Evolutionary conservation across 176 grass and related monocot genomes (phyloP), one percentile per base, ranked within the genome.

Genomic region (Hsuehochloa calcarea): DNA sequence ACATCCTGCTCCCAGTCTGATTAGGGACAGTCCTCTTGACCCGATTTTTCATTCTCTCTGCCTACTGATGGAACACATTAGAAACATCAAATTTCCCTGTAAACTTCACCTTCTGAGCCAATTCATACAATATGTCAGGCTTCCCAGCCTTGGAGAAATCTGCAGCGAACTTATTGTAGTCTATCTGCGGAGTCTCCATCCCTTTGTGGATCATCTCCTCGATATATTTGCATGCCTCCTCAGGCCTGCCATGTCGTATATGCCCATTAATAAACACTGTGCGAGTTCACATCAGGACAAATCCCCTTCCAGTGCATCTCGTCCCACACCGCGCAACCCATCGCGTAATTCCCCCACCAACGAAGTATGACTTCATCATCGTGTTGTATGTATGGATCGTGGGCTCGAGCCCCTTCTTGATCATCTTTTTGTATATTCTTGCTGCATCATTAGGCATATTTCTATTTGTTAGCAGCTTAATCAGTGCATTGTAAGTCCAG

Each of bases 281-380:
- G 83, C 38, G 89, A 90, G 90, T 97, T 97, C 26, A 89, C 87
- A 92, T 98, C 87, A 16, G 96, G 96, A 75, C 91, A 98, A 64
- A 98, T 82, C 50, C 95, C 95, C 70, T 81, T 93, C 68, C 5
- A 85, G 22, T 67, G 81, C 91, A 98, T 98, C 77, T 93, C 91
- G 25, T 93, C 91, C 96, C 96, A 98, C 54, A 93, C 75, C 0
- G 65, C 80, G 70, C 89, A 92, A 66, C 96, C 96, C 93, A 93
- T 95, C 68, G 68, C 68, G 77, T 93, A 90, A 27, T 95, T 93
- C 75, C 66, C 63, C 83, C 88, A 35, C 82, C 78, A 77, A 85
- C 69, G 80, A 98, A 98, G 76, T 87, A 95, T 14, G 89, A 95
- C 65, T 95, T 98, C 95, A 98, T 95, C 85, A 95, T 92, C 89